These are phyloP conservation scores for Halenospora varia DNA, from an alignment of 495 filamentous ascomycete genomes.

Conservation along the genomic window DNA sequence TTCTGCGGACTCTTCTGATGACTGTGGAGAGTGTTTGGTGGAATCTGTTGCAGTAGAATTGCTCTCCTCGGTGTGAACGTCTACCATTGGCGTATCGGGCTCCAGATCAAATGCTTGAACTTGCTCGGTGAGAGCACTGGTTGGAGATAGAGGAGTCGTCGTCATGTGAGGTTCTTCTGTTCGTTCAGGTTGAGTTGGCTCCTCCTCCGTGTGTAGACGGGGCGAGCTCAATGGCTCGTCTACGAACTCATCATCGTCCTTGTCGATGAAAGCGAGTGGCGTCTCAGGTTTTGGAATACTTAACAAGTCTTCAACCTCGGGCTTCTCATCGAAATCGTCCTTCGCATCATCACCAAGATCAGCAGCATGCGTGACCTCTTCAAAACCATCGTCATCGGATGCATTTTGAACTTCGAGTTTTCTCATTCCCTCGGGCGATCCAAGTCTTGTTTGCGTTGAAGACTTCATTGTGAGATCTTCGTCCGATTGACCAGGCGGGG, in stretches of 20 bases:
- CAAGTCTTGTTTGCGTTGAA: slow-evolving; percentile 35
- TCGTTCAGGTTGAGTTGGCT: slow-evolving; percentile 29
- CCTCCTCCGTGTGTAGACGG: slow-evolving; percentile 40
- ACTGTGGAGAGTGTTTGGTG: slow-evolving; percentile 8
- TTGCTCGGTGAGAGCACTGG: slow-evolving; percentile 30
- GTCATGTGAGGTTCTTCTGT: slow-evolving; percentile 41
- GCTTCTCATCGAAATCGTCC: slow-evolving; percentile 44
- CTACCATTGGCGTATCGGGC: slow-evolving; percentile 18
- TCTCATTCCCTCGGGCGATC: slow-evolving; percentile 39
- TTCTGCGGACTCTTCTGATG: slow-evolving; percentile 4
- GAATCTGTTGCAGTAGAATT: not conserved
- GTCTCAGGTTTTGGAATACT: slow-evolving; percentile 8
- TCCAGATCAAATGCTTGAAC: slow-evolving; percentile 17
- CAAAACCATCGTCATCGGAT: slow-evolving; percentile 90
- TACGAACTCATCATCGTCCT: slow-evolving; percentile 64
- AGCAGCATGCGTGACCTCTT: slow-evolving; percentile 74
- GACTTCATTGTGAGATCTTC: slow-evolving; percentile 35
- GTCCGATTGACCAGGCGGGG: slow-evolving; percentile 32
- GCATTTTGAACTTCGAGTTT: slow-evolving; percentile 69
- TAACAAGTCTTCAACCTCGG: slow-evolving; percentile 17
- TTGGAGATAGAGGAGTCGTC: slow-evolving; percentile 47
- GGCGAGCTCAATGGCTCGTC: slow-evolving; percentile 65
- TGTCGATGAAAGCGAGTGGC: slow-evolving; percentile 40
- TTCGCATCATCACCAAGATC: slow-evolving; percentile 62
- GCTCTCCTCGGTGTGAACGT: slow-evolving; percentile 3